Conservation (phyloP, 169 alveolate genomes). For the Eimeria praecox region DNA sequence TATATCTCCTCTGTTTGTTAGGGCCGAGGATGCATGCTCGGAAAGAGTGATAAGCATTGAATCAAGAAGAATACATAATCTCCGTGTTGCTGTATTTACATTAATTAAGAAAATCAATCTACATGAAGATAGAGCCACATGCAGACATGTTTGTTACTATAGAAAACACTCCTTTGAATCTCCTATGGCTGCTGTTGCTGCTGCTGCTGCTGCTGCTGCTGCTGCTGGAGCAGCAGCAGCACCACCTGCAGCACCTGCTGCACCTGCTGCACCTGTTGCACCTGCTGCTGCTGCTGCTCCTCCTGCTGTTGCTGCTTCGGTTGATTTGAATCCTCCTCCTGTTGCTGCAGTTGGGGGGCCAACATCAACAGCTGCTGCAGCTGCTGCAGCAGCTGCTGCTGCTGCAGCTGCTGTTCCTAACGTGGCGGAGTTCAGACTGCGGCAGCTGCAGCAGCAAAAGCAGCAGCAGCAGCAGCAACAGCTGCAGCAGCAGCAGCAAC, state of each 20-base stretch:
- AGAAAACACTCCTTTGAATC: constrained; percentile 61
- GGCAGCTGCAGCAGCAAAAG: constrained; percentile 5
- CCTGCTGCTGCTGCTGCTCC: too few species aligned
- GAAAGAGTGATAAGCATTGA: constrained; percentile 63
- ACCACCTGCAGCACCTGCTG: neutral
- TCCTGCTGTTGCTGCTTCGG: too few species aligned
- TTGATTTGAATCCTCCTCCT: too few species aligned
- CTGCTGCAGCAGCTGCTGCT: neutral
- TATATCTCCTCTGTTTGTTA: constrained; percentile 73
- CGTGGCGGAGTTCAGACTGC: too few species aligned
- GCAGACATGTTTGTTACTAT: constrained; percentile 66
- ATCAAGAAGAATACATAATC: neutral
- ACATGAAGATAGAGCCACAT: constrained; percentile 63
- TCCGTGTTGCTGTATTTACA: constrained; percentile 51
- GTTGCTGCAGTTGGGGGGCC: too few species aligned
- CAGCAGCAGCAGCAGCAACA: constrained; percentile 5
- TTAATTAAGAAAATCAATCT: constrained; percentile 46
- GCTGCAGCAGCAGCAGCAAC: constrained; percentile 30
- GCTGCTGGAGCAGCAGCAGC: neutral
- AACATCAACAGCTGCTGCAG: neutral
- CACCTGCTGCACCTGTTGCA: neutral
- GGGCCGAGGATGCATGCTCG: constrained; percentile 75
- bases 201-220: neutral
- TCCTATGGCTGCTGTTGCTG: neutral
- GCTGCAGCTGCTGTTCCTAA: neutral